Evolutionary conservation across 202 grass and related monocot species (phyloP), one percentile per base, ranked within the genome.

Genomic region (Dendrocalamus latiflorus): DNA sequence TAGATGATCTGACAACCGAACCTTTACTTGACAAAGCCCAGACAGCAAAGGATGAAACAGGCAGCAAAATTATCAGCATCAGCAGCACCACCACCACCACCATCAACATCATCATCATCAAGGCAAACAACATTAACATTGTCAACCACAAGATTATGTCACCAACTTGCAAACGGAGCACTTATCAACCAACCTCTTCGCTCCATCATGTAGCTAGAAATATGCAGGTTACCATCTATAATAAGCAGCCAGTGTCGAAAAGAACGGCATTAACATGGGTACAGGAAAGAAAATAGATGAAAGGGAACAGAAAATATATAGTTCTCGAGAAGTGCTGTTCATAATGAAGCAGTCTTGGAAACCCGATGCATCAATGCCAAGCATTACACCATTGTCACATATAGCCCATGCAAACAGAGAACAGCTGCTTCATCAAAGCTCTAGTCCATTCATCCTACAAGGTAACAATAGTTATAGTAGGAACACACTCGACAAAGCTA

Each of bases 201-300:
- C 38, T 59, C 73, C 41, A 85, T 26, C 73, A 69, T 76, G 28
- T n/a, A 68, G 37, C 72, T 68, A 84, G 61, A 69, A 48, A 76
- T 43, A 37, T 71, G 68, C 55, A 70, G 24, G 43, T 70, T 30
- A 53, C n/a, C 4, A 16, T 39, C 30, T 71, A 54, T 8, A 61
- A 38, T 62, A 47, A 77, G 74, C 39, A 41, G 3, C 28, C 50
- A 51, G 36, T 56, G 18, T 57, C 28, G 81, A 76, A 39, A 56
- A 1, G 3, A 37, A 67, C 6, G 28, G 39, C 42, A 58, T 9
- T 84, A 48, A 49, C 33, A 70, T n/a, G 53, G 49, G 55, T 18
- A 68, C 20, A 38, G 11, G 17, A 58, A 58, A 37, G 9, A 79
- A 41, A 79, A n/a, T 44, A 26, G 15, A 56, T 39, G 33, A 36